phyloP scores from a whole-genome alignment of 306 rosid genomes.

The Dryas alaskensis region DNA sequence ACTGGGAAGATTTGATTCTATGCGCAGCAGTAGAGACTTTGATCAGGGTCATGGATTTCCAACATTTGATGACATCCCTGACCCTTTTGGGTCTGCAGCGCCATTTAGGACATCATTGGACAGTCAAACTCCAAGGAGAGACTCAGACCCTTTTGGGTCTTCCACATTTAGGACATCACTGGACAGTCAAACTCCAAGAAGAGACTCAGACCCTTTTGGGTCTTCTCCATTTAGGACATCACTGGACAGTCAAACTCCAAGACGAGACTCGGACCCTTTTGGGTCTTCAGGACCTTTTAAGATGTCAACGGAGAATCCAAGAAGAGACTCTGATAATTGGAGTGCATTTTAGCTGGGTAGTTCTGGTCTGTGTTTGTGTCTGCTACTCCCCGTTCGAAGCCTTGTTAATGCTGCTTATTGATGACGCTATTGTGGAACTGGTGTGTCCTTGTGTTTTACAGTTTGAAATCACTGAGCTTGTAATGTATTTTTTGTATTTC shows the following conservation, averaged over 20 bases:
- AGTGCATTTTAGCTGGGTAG: constrained; percentile 68
- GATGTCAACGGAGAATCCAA: constrained; percentile 65
- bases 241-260: constrained; percentile 17
- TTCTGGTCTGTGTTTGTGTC: constrained; percentile 17
- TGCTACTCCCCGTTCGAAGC: constrained; percentile 26
- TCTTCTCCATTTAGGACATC: constrained; percentile 31
- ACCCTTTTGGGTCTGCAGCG: constrained; percentile 77
- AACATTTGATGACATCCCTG: constrained; percentile 77
- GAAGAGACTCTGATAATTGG: constrained; percentile 72
- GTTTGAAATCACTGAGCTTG: constrained; percentile 42
- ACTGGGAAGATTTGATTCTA: constrained; percentile 63
- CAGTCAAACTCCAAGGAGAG: constrained; percentile 65
- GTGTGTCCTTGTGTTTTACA: constrained; percentile 30
- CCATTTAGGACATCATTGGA: constrained; percentile 74
- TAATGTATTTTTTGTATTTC: constrained; percentile 56
- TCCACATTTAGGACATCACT: constrained; percentile 62
- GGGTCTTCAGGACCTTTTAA: constrained; percentile 74
- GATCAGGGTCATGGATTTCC: constrained; percentile 71
- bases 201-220: constrained; percentile 75
- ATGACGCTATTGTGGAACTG: constrained; percentile 37
- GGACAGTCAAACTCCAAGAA: constrained; percentile 69
- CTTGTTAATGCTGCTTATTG: constrained; percentile 32
- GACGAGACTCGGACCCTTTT: constrained; percentile 58
- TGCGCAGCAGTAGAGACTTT: constrained; percentile 62
- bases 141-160: constrained; percentile 75